Base-by-base conservation (phyloP, 345 rosid species). In the Hibiscus trionum region DNA sequence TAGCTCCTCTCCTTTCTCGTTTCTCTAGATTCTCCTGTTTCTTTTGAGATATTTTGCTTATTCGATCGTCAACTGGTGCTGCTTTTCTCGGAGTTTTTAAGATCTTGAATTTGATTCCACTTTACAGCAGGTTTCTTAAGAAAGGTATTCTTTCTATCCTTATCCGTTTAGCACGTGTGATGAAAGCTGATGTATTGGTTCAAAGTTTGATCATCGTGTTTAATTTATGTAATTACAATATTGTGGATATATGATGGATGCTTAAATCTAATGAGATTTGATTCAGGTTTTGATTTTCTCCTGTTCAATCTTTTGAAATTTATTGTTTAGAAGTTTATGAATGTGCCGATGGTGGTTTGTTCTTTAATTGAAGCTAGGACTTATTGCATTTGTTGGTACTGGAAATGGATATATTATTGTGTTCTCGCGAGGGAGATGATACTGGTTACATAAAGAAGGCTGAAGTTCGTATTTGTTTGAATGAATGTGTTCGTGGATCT, bases 401-500 rank as follows among this genome's bases (percentile, higher is more conserved):
- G 46, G 72, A 61, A 19, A 83, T 88, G 92, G 89, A 82, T 73
- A 74, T 77, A 26, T 58, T 50, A 26, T 58, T 50, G 60, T 27
- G 73, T 78, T 76, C 84, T 76, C 74, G 71, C 66, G 79, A 67
- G 64, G 80, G 79, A 62, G 78, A 80, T 68, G 84, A 80, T 63
- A 72, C 76, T 24, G 80, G 79, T 58, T 76, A 73, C 63, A 78
- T 62, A 61, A 70, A 77, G 49, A 27, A 79, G 46, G n/a, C 79
- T 66, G 42, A 75, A 31, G 65, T 79, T 50, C 3, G 8, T 53
- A 4, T 37, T 21, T 80, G 70, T 70, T 73, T 66, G 66, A 60
- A 83, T 56, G 70, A 81, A 50, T 50, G 56, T 74, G 61, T 68
- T 37, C 79, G 69, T 57, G 90, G 75, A 56, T 79, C 80, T 57